Conservation (phyloP, 139 green algal species). For the Diplosphaera chodatii region DNA sequence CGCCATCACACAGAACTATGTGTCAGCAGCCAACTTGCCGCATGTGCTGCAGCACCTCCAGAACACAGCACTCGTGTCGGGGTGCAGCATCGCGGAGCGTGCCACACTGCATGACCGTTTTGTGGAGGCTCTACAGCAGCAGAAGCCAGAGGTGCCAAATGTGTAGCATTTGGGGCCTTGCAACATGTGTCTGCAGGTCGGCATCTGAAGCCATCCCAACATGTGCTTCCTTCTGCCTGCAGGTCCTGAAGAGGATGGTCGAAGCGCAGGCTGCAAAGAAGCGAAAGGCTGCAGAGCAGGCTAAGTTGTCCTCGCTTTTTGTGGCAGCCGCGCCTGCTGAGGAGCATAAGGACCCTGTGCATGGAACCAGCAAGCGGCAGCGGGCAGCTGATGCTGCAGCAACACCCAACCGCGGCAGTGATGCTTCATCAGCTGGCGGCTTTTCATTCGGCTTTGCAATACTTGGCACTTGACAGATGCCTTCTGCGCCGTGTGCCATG, state of each 20-base stretch:
- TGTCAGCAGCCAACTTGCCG: constrained; percentile 52
- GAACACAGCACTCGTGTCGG: constrained; percentile 59
- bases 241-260: not conserved
- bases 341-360: not conserved
- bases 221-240: no score
- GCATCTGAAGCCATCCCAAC: no score
- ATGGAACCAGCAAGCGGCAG: no score
- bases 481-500: no score
- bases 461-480: no score
- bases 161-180: not conserved
- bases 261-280: not conserved
- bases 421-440: no score
- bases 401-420: no score
- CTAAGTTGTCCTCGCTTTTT: not conserved
- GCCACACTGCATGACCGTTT: constrained; percentile 56
- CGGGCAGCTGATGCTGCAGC: no score
- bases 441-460: no score
- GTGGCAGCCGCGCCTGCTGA: no score
- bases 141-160: constrained; percentile 31
- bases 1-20: constrained; percentile 85
- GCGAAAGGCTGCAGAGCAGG: not conserved
- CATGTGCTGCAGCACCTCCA: constrained; percentile 69
- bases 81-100: constrained; percentile 42
- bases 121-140: constrained; percentile 31
- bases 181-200: no score